A percentile compares a stretch with the other conserved stretches of the same genome.
Conservation (phyloP, 331 rosid species). For the Pyrus hybrid region DNA sequence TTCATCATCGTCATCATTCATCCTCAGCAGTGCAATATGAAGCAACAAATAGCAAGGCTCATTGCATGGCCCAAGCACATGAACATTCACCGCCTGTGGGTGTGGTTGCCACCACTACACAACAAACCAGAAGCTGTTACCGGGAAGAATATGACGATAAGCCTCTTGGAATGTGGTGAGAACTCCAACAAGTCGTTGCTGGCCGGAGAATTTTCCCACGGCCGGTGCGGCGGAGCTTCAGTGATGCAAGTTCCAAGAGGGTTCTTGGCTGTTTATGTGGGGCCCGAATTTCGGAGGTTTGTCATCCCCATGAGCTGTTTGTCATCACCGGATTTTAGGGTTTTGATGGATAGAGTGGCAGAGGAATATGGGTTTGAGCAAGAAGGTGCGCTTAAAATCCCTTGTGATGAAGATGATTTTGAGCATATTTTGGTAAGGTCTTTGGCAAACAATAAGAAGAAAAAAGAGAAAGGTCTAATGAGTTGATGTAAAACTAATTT, state of each 20-base stretch:
- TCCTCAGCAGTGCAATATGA: slow-evolving; percentile 4
- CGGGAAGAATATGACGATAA: neutral
- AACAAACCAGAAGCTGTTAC: neutral
- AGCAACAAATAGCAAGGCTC: slow-evolving; percentile 1
- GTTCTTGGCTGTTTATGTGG: slow-evolving; percentile 34
- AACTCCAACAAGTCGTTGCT: neutral
- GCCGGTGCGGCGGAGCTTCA: neutral
- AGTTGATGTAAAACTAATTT: neutral
- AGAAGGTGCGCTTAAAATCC: slow-evolving; percentile 34
- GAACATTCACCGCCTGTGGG: neutral
- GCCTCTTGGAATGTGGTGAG: neutral
- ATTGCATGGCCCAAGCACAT: neutral
- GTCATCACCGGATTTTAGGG: slow-evolving; percentile 31
- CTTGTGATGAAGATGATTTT: slow-evolving; percentile 49
- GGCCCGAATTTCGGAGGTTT: slow-evolving; percentile 27
- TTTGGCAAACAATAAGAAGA: slow-evolving; percentile 5
- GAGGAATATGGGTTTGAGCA: slow-evolving; percentile 41
- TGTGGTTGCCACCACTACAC: neutral
- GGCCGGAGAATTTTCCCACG: neutral
- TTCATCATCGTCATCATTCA: neutral
- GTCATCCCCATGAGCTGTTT: slow-evolving; percentile 35
- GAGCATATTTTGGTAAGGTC: slow-evolving; percentile 13
- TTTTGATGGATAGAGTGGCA: slow-evolving; percentile 31
- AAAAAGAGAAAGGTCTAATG: neutral
- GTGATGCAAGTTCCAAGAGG: slow-evolving; percentile 29